Conservation (phyloP, 148 eudicot genomes). For the Chenopodium album region DNA sequence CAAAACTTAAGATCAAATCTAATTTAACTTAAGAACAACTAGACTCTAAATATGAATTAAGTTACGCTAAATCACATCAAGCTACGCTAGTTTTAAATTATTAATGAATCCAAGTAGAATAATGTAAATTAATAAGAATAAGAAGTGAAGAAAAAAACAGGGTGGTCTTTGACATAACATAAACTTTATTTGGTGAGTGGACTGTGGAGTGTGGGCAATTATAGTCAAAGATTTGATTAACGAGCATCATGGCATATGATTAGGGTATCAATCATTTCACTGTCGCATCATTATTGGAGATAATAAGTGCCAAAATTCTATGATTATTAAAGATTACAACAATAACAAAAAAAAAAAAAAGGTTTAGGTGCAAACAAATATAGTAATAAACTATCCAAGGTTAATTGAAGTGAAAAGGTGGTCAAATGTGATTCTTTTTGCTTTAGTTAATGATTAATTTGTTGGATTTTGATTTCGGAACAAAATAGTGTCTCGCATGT, state of each 20-base stretch:
- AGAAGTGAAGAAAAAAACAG: background rate
- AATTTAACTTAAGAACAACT: too few relatives aligned
- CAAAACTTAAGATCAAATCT: too few relatives aligned
- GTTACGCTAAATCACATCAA: background rate
- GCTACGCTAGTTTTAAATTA: too few relatives aligned
- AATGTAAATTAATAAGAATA: background rate
- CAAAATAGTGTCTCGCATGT: background rate
- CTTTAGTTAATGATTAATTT: constrained; percentile 2
- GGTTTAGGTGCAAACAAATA: background rate
- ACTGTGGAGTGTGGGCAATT: background rate
- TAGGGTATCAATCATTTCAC: constrained; percentile 6
- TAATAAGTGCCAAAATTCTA: background rate
- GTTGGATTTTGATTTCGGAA: background rate
- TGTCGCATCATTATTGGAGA: constrained; percentile 8
- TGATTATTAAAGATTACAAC: background rate
- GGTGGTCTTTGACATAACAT: background rate
- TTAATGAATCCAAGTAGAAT: background rate
- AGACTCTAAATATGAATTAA: too few relatives aligned
- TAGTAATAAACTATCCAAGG: background rate
- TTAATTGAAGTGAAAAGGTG: background rate
- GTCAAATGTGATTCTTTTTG: constrained; percentile 8
- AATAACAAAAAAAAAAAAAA: background rate
- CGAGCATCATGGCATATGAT: constrained; percentile 15
- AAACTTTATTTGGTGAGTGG: background rate
- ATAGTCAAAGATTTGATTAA: constrained; percentile 23